These are phyloP conservation scores for Pseudopediastrum boryanum DNA, from an alignment of 139 green algal species.

Conservation along the genomic window DNA sequence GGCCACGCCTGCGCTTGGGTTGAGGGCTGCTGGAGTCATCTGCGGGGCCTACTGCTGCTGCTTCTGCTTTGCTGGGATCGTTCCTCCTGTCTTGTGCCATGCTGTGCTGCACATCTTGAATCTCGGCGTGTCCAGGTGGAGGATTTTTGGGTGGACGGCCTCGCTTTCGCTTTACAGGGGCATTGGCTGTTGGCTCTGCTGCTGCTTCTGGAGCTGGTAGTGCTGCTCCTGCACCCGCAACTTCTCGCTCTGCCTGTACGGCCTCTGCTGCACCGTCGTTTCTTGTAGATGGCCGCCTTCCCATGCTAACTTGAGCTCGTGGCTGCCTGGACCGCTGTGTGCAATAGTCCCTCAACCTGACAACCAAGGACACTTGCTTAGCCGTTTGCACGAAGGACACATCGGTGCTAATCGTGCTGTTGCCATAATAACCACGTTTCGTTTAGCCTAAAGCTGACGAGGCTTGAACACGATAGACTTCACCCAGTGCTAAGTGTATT, in stretches of 20 bases:
- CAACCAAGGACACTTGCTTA: too few species aligned
- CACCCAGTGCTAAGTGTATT: too few species aligned
- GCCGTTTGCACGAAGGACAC: too few species aligned
- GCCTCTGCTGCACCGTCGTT: background rate
- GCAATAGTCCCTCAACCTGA: too few species aligned
- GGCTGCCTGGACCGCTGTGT: too few species aligned
- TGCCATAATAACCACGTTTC: too few species aligned
- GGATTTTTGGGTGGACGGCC: background rate
- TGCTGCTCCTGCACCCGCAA: background rate
- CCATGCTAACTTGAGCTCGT: too few species aligned
- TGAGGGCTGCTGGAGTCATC: background rate
- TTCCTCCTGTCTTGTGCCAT: background rate
- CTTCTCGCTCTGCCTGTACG: background rate
- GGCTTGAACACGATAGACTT: too few species aligned
- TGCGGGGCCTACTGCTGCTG: constrained; percentile 4
- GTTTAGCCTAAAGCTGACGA: too few species aligned
- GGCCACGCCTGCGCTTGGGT: background rate
- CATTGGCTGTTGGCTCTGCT: background rate
- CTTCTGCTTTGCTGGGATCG: background rate
- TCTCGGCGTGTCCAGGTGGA: too few species aligned
- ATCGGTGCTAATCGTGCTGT: too few species aligned
- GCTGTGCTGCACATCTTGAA: constrained; percentile 1
- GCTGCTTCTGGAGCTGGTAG: constrained; percentile 5
- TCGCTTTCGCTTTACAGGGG: background rate
- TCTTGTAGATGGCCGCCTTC: too few species aligned